Base-by-base conservation (phyloP, 179 eudicot species). In the Carnegiea gigantea region DNA sequence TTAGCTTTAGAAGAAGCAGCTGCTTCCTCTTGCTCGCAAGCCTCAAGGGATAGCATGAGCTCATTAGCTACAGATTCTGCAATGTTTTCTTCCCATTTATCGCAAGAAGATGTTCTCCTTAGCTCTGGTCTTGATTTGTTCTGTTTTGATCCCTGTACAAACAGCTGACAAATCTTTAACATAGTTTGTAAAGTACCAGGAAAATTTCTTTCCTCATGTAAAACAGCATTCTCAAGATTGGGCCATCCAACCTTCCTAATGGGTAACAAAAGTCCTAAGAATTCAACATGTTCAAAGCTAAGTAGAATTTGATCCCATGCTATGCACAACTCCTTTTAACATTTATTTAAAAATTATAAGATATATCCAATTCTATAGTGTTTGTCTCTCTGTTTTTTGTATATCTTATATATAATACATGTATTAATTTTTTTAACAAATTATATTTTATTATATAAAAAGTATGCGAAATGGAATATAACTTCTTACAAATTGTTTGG, bases 11-110 rank as follows among this genome's bases (percentile, higher is more conserved):
- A 53, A 70, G 44, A 59, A 85, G 95, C 95, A 23, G 68, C 28
- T 6, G 93, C 97, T 77, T 95, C 97, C 82, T 85, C 93, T 76
- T 83, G 93, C 79, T 94, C 99, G 79, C 78, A 60, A 59, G 84
- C 53, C 82, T 86, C 85, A 77, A 82, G 79, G 43, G 88, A 54
- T 82, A 90, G 70, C 60, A 92, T 89, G 77, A 96, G 95, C 81
- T 95, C 97, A 88, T 95, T 85, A 78, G 97, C 95, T 51, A 95
- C 93, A 77, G 94, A 91, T 84, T 96, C 99, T 68, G 99, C 98
- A 78, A 95, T 89, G 84, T 81, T 90, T 80, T 96, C 99, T 89
- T 96, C 99, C 95, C 97, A 93, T 89, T 88, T 92, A 78, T 94
- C 99, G 6, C 89, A 90, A 54, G 99, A 96, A 77, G 97, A 92